Conservation (phyloP, 495 filamentous ascomycete species). For the Penicillium cosmopolitanum region DNA sequence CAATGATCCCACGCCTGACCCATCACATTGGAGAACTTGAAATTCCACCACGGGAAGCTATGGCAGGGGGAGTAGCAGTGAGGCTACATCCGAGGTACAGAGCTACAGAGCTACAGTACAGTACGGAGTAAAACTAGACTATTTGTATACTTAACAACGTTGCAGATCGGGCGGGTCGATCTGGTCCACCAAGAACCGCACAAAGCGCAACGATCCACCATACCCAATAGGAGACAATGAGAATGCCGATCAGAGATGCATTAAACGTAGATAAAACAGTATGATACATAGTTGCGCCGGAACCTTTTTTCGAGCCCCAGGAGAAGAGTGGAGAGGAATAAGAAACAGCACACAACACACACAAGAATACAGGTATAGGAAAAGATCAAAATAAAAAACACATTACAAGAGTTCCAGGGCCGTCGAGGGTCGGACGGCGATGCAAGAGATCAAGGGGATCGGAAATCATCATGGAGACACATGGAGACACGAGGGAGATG, state of each 20-base stretch:
- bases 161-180: conserved; percentile 16
- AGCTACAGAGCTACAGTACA: too few relatives aligned
- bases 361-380: conserved; percentile 39
- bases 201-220: neutral
- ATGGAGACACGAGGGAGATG: neutral
- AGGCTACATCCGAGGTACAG: too few relatives aligned
- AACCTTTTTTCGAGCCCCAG: conserved; percentile 28
- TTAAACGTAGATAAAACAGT: conserved; percentile 21
- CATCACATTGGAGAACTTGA: neutral
- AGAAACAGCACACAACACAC: conserved; percentile 8
- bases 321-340: conserved; percentile 29
- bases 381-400: conserved; percentile 38
- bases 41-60: neutral
- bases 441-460: conserved; percentile 42
- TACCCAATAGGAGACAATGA: neutral
- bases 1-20: conserved; percentile 3
- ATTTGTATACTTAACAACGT: neutral
- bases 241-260: conserved; percentile 14
- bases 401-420: conserved; percentile 32
- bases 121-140: neutral
- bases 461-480: conserved; percentile 8
- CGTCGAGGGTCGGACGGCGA: conserved; percentile 41
- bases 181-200: neutral
- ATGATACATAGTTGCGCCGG: conserved; percentile 36
- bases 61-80: too few relatives aligned